Evolutionary conservation across 106 monocot species (phyloP).

Genomic region (Alisma plantagoaquatica): DNA sequence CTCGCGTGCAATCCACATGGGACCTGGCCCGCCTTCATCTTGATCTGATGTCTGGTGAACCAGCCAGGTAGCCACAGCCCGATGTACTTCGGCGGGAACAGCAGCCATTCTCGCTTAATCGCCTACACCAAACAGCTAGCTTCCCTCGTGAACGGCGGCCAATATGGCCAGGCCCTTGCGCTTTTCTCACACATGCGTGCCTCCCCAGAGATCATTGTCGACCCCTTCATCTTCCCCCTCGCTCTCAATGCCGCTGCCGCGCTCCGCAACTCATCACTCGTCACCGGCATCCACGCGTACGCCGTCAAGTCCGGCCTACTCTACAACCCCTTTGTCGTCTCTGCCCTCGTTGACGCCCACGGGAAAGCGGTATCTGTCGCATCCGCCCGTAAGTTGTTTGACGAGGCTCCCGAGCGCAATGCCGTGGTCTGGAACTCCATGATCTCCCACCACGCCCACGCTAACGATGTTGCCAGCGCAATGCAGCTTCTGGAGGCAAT

Average conservation of each 20-base stretch:
- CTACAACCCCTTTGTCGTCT: conserved; percentile 46
- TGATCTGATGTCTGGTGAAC: no score
- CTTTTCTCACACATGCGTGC: conserved; percentile 52
- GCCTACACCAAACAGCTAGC: conserved; percentile 39
- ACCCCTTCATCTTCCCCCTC: conserved; percentile 69
- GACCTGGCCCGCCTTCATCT: no score
- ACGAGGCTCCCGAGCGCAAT: conserved; percentile 45
- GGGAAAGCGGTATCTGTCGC: conserved; percentile 27
- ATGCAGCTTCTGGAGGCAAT: conserved; percentile 26
- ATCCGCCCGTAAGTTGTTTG: conserved; percentile 43
- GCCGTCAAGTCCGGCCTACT: conserved; percentile 31
- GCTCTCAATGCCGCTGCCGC: conserved; percentile 62
- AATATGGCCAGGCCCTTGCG: conserved; percentile 45
- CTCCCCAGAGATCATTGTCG: conserved; percentile 36
- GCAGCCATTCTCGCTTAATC: conserved; percentile 33
- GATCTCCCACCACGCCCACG: conserved; percentile 32
- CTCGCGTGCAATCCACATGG: no score
- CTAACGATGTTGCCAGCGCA: conserved; percentile 22
- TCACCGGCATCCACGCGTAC: conserved; percentile 43
- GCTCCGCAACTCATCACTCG: conserved; percentile 22
- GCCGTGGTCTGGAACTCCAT: conserved; percentile 58
- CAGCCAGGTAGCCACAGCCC: no score
- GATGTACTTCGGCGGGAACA: no score
- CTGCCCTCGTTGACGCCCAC: conserved; percentile 63
- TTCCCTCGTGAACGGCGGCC: conserved; percentile 37